Evolutionary conservation across 164 flowering plant species (phyloP).

Genomic region (Aristolochia californica): DNA sequence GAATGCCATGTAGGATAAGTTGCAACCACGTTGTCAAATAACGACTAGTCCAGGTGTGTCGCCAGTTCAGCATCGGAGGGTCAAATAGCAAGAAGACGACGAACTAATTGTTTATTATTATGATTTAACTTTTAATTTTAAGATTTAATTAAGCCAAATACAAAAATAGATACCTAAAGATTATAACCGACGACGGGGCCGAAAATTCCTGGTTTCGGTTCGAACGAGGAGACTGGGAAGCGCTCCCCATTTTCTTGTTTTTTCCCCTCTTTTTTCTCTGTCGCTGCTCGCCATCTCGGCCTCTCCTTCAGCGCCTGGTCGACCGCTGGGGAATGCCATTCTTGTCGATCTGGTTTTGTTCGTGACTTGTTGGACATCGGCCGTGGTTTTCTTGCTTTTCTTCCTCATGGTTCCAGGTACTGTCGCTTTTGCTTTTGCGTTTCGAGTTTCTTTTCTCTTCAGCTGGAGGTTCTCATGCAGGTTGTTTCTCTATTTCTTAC

Average conservation of each 20-base stretch:
- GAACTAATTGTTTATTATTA: too few relatives aligned
- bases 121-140: too few relatives aligned
- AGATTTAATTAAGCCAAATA: neutral
- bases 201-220: neutral
- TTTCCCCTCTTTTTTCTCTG: neutral
- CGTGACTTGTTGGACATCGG: neutral
- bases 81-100: too few relatives aligned
- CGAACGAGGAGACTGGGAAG: neutral
- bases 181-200: neutral
- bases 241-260: neutral
- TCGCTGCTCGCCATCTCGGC: neutral
- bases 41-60: too few relatives aligned
- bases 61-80: too few relatives aligned
- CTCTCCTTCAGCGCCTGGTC: neutral
- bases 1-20: too few relatives aligned
- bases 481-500: neutral
- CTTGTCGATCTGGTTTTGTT: neutral
- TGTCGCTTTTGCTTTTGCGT: neutral
- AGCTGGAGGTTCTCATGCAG: neutral
- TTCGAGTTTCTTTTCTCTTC: neutral
- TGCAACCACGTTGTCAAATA: too few relatives aligned
- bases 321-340: too few relatives aligned
- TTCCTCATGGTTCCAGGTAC: constrained; percentile 2
- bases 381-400: neutral
- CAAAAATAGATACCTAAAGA: neutral